Evolutionary conservation across 2,329 filamentous ascomycete species (phyloP), one percentile per base, ranked within the genome.

Genomic region (Cladosporium sp.): DNA sequence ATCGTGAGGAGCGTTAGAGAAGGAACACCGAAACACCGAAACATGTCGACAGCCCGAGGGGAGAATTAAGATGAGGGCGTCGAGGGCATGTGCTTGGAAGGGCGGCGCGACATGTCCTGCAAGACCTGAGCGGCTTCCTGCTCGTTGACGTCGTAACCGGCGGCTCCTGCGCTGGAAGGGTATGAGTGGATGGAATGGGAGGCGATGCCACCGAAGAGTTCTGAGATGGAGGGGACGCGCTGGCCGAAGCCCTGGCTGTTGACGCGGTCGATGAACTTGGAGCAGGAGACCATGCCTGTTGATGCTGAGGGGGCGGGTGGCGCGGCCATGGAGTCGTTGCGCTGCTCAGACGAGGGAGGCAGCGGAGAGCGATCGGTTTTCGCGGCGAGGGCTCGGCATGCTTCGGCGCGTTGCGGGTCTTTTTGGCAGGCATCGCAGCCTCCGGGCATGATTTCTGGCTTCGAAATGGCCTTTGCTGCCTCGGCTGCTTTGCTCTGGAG

Each of bases 401-500:
- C 57, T 33, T 55, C 52, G 15, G 59, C 62, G 27, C 59, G 56
- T 9, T 35, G 53, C 16, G 62, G 62, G 33, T 65, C 62, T 15
- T 39, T 36, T 7, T 46, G 57, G 38, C 62, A 65, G 36, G 50
- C 54, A 27, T 59, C 60, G 50, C 62, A 65, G 42, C 53, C 57
- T n/a, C 62, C 62, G 13, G 62, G 60, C 7, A 18, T n/a, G 25
- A 40, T 19, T 9, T n/a, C n/a, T n/a, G 53, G 35, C 38, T 55
- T 51, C 11, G 50, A n/a, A n/a, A n/a, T 43, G 9, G 53, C 32
- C 11, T 46, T 49, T 43, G 52, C 43, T 12, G 18, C 38, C 51
- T 27, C 35, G 16, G 20, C 47, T 7, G 36, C 36, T 22, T 20
- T 19, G 16, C 18, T 38, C 11, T 43, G 41, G 18, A 53, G 50